These are phyloP conservation scores for Exophiala dermatitidis DNA, from an alignment of 2,329 filamentous ascomycete species.

Conservation along the genomic window DNA sequence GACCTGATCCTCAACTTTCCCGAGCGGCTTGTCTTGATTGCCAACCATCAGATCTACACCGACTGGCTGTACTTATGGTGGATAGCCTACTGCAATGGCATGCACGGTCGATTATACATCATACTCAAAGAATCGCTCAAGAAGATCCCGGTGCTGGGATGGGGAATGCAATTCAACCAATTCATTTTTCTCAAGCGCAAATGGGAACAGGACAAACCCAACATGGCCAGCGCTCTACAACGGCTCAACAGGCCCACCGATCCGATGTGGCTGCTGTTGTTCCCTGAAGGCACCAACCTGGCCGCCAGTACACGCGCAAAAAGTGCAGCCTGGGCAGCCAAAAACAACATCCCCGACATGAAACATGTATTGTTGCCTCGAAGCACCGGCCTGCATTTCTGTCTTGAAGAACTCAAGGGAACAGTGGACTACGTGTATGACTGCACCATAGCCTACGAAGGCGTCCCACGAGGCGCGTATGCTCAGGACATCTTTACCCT, in stretches of 20 bases:
- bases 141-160: conserved; percentile 70
- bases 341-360: conserved; percentile 64
- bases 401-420: conserved; percentile 64
- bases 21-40: conserved; percentile 72
- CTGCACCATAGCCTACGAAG: conserved; percentile 33
- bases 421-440: conserved; percentile 81
- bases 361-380: conserved; percentile 70
- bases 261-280: conserved; percentile 86
- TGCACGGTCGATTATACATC: conserved; percentile 83
- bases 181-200: conserved; percentile 92
- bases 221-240: conserved; percentile 65
- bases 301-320: conserved; percentile 62
- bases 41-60: conserved; percentile 86
- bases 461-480: conserved; percentile 51
- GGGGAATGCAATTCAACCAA: conserved; percentile 76
- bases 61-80: conserved; percentile 94
- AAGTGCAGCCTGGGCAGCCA: conserved; percentile 68
- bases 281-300: conserved; percentile 80
- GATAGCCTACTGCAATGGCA: conserved; percentile 76
- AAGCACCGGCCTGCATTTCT: conserved; percentile 74
- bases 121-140: conserved; percentile 83
- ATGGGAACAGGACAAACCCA: conserved; percentile 70
- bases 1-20: conserved; percentile 72
- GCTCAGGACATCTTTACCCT: conserved; percentile 77
- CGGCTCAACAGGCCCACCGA: conserved; percentile 57